Percentiles rank a stretch among this genome's conserved stretches.
phyloP scores from a whole-genome alignment of 1,284 basidiomycete genomes.

The Flammula alnicola region DNA sequence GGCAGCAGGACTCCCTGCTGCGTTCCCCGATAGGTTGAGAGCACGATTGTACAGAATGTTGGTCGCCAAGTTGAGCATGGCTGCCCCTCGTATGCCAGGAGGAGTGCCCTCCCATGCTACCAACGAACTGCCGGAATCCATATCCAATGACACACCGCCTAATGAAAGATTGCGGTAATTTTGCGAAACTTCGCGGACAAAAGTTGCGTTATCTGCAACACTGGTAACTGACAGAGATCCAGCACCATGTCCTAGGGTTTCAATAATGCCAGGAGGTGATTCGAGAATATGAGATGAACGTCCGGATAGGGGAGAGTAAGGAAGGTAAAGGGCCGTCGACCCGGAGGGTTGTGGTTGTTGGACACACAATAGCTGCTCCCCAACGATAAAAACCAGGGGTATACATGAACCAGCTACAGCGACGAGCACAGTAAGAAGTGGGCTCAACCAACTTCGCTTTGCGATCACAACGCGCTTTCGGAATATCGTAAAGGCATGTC shows the following conservation, averaged over 20 bases:
- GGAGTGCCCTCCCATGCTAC: conserved; percentile 20
- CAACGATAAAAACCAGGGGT: conserved; percentile 18
- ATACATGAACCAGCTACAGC: conserved; percentile 56
- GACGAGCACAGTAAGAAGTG: conserved; percentile 61
- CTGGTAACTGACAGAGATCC: conserved; percentile 13
- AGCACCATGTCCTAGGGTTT: conserved; percentile 20
- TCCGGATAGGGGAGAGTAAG: background rate
- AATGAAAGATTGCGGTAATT: background rate
- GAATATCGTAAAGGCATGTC: conserved; percentile 61
- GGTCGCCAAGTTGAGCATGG: conserved; percentile 67
- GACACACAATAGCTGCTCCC: conserved; percentile 36
- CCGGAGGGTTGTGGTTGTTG: conserved; percentile 45
- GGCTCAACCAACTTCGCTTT: conserved; percentile 71
- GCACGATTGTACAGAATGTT: conserved; percentile 69
- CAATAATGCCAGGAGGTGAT: background rate
- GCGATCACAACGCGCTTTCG: conserved; percentile 72
- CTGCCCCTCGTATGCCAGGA: conserved; percentile 42
- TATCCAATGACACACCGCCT: conserved; percentile 14
- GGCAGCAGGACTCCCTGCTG: conserved; percentile 26
- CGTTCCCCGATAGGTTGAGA: conserved; percentile 48
- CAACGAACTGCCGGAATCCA: conserved; percentile 4
- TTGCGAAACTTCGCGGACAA: conserved; percentile 1
- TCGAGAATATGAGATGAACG: background rate
- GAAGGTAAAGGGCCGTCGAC: conserved; percentile 4
- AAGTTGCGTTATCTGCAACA: conserved; percentile 35